Conservation (phyloP, 1,284 basidiomycete species). For the Hymenochaete sp. region DNA sequence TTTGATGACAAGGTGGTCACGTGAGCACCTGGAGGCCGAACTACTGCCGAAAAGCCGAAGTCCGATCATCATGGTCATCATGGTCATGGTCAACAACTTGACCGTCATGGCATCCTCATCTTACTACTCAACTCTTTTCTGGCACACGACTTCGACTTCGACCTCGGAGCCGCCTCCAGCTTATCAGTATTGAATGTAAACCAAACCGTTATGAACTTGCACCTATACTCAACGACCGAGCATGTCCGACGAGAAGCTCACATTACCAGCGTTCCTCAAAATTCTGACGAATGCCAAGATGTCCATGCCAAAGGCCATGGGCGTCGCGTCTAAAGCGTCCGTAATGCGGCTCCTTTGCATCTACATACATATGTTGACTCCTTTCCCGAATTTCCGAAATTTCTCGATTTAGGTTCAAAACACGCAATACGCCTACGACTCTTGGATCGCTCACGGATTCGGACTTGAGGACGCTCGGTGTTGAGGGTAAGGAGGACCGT, state of each 20-base stretch:
- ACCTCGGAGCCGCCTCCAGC: no score
- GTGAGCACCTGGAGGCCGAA: no score
- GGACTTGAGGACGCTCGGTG: slow-evolving; percentile 47
- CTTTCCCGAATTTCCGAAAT: neutral
- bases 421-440: slow-evolving; percentile 52
- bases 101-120: no score
- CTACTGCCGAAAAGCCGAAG: no score
- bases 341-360: slow-evolving; percentile 22
- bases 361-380: neutral
- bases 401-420: slow-evolving; percentile 33
- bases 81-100: no score
- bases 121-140: no score
- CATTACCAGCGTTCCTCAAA: slow-evolving; percentile 69
- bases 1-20: no score
- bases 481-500: slow-evolving; percentile 63
- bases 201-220: no score
- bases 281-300: slow-evolving; percentile 56
- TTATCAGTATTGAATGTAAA: no score
- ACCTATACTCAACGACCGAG: no score
- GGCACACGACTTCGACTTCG: no score
- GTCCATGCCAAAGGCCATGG: slow-evolving; percentile 67
- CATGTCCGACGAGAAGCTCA: slow-evolving; percentile 36
- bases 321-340: slow-evolving; percentile 69
- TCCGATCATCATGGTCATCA: no score
- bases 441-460: slow-evolving; percentile 51